Percentiles rank a stretch among this genome's conserved stretches.
Conservation (phyloP, 805 yeast species). For the Metschnikowia shivogae region DNA sequence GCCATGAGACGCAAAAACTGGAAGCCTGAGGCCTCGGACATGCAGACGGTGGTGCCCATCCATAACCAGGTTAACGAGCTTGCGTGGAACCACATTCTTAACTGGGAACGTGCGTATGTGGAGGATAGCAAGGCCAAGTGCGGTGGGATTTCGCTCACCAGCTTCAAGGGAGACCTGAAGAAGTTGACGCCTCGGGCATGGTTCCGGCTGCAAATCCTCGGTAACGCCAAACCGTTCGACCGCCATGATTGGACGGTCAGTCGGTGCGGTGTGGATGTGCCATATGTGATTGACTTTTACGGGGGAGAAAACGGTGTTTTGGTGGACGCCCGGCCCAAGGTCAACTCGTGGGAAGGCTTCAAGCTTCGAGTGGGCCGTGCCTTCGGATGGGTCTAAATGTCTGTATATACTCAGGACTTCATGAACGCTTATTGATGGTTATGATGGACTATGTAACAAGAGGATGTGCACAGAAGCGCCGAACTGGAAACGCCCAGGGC, state of each 20-base stretch:
- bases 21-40: constrained; percentile 76
- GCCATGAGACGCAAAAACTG: constrained; percentile 92
- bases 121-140: constrained; percentile 48
- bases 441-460: constrained; percentile 6
- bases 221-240: constrained; percentile 81
- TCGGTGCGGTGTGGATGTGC: constrained; percentile 78
- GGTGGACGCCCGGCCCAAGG: constrained; percentile 88
- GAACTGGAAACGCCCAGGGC: no score
- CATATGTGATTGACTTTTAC: constrained; percentile 92
- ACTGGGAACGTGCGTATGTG: constrained; percentile 70
- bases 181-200: constrained; percentile 85
- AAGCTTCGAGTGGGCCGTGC: constrained; percentile 62
- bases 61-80: constrained; percentile 92
- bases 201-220: constrained; percentile 58
- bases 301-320: constrained; percentile 50
- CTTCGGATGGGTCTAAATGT: constrained; percentile 38
- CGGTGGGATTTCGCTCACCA: constrained; percentile 80
- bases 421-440: constrained; percentile 1
- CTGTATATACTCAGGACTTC: constrained; percentile 3
- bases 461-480: not conserved
- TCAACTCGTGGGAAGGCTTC: constrained; percentile 76
- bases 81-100: constrained; percentile 79
- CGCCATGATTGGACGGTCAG: constrained; percentile 93
- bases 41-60: constrained; percentile 88
- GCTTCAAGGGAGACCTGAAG: constrained; percentile 85